phyloP scores from a whole-genome alignment of 2,329 filamentous ascomycete species.

The Colletotrichum sp. region DNA sequence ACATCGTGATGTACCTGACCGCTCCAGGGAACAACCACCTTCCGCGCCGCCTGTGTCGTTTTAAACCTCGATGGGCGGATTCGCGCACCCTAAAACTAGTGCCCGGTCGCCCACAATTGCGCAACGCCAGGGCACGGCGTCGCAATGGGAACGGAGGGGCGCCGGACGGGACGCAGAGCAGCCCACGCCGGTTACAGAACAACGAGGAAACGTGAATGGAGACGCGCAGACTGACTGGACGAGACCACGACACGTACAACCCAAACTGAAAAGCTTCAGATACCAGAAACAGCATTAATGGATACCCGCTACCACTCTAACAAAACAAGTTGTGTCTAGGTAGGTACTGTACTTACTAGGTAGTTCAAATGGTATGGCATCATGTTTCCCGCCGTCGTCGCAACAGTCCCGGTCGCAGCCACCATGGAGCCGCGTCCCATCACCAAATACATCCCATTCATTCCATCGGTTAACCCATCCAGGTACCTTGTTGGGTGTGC shows the following conservation, averaged over 20 bases:
- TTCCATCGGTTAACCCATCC: not conserved
- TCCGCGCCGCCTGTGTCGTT: not conserved
- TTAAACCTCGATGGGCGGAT: not conserved
- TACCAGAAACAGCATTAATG: not conserved
- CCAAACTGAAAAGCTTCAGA: not conserved
- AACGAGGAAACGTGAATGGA: slow-evolving; percentile 4
- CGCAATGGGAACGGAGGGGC: slow-evolving; percentile 1
- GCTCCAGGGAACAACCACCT: slow-evolving; percentile 6
- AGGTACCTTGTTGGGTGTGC: not conserved
- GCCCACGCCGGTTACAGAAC: not conserved
- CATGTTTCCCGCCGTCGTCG: not conserved
- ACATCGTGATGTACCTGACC: not conserved
- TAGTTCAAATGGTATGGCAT: not conserved
- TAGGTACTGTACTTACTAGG: not conserved
- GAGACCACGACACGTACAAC: not conserved
- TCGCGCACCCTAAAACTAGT: not conserved
- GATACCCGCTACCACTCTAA: not conserved
- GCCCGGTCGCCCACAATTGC: slow-evolving; percentile 14
- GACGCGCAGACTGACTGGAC: not conserved
- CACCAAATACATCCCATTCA: not conserved
- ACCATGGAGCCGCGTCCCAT: not conserved
- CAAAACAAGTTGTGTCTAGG: not conserved
- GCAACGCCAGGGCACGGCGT: slow-evolving; percentile 15
- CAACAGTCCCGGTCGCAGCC: not conserved
- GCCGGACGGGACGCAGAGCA: not conserved